Evolutionary conservation across 192 early-diverging fungal species (phyloP).

Genomic region (Podila horticola): DNA sequence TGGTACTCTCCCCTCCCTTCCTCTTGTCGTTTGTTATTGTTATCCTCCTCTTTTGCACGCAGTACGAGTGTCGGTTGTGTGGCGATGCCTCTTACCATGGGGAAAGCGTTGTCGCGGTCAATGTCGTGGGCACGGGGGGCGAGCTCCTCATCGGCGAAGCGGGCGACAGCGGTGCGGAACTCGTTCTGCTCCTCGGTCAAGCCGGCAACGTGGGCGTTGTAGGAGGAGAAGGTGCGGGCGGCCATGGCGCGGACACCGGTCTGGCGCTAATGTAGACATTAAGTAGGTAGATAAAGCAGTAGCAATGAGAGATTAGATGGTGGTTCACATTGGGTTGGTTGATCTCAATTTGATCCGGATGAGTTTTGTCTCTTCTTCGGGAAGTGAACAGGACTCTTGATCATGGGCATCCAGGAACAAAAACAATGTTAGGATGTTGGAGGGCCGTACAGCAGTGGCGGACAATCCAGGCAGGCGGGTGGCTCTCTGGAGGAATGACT

Average conservation of each 20-base stretch:
- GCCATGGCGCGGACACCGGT: slow-evolving; percentile 23
- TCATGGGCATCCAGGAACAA: background rate
- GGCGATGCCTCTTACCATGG: slow-evolving; percentile 62
- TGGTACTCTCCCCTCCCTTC: background rate
- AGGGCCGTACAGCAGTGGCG: slow-evolving; percentile 34
- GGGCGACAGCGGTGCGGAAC: slow-evolving; percentile 78
- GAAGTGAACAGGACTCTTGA: no score
- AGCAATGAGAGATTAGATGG: background rate
- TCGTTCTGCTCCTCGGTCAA: slow-evolving; percentile 76
- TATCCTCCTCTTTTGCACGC: background rate
- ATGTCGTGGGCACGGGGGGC: slow-evolving; percentile 82
- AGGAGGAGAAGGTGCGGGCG: slow-evolving; percentile 56
- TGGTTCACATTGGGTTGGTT: background rate
- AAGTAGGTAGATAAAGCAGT: background rate
- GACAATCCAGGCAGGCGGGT: slow-evolving; percentile 35
- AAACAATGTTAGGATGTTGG: background rate
- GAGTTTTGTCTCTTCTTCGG: no score
- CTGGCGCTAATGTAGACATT: slow-evolving; percentile 19
- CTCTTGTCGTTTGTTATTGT: background rate
- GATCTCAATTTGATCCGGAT: no score
- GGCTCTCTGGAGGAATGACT: slow-evolving; percentile 50
- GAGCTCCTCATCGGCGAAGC: slow-evolving; percentile 86
- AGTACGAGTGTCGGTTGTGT: background rate
- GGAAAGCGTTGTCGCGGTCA: slow-evolving; percentile 89
- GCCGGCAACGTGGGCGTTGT: slow-evolving; percentile 81